These are phyloP conservation scores for Mentha longifolia DNA, from an alignment of 257 asterid genomes.

Conservation along the genomic window DNA sequence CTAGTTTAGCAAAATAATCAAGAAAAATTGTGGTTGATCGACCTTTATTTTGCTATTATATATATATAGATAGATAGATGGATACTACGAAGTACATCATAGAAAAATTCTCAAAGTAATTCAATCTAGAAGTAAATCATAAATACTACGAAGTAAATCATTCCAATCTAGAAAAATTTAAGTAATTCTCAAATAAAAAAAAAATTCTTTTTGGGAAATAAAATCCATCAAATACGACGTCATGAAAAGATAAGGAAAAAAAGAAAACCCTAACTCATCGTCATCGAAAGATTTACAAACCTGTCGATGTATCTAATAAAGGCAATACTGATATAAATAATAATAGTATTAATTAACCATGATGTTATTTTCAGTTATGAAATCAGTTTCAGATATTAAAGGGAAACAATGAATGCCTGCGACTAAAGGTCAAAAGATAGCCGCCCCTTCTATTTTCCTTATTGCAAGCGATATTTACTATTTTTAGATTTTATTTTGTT, in stretches of 20 bases:
- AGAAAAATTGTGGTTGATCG: no score
- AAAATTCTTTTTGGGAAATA: not conserved
- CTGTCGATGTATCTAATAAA: not conserved
- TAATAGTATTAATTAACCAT: not conserved
- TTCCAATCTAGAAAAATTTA: not conserved
- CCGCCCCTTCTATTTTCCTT: no score
- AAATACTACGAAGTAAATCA: no score
- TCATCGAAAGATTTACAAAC: conserved; percentile 6
- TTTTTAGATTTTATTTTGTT: no score
- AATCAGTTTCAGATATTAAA: not conserved
- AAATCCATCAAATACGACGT: conserved; percentile 8
- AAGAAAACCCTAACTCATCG: not conserved
- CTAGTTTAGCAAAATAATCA: no score
- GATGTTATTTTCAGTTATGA: not conserved
- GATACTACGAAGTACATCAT: not conserved
- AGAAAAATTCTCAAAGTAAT: no score
- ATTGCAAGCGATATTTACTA: no score
- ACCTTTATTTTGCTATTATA: no score
- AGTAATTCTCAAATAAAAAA: not conserved
- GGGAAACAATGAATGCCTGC: not conserved
- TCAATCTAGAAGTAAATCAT: no score
- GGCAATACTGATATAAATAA: not conserved
- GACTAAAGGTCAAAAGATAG: no score
- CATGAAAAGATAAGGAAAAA: not conserved
- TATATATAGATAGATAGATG: no score